A percentile compares a stretch with the other conserved stretches of the same genome.
phyloP scores from a whole-genome alignment of 305 asterid species.

The Lippia alba region DNA sequence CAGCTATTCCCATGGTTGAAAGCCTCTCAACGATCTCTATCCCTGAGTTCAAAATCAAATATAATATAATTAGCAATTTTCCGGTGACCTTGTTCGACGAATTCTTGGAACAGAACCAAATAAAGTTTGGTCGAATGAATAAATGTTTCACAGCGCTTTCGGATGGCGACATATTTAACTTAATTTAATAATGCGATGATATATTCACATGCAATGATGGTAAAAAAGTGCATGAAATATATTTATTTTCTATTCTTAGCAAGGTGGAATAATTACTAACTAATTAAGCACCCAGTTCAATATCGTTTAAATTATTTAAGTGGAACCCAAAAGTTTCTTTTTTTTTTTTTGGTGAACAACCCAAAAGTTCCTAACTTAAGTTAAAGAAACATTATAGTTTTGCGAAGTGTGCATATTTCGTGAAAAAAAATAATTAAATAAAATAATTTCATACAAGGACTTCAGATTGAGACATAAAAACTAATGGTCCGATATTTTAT shows the following conservation, averaged over 20 bases:
- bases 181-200: not conserved
- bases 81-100: not conserved
- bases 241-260: not conserved
- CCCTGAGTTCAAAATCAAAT: slow-evolving; percentile 39
- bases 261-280: too few relatives aligned
- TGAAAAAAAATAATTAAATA: not conserved
- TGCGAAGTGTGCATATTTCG: not conserved
- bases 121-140: too few relatives aligned
- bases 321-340: too few relatives aligned
- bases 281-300: too few relatives aligned
- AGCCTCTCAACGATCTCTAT: slow-evolving; percentile 73
- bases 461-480: not conserved
- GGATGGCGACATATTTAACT: not conserved
- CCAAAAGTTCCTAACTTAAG: too few relatives aligned
- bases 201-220: not conserved
- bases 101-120: too few relatives aligned
- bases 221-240: not conserved
- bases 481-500: slow-evolving; percentile 5
- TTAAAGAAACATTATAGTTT: not conserved
- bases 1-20: slow-evolving; percentile 82
- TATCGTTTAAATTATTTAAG: too few relatives aligned
- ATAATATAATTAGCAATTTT: not conserved
- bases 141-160: too few relatives aligned
- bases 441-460: not conserved
- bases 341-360: too few relatives aligned